Percentiles rank a stretch among this genome's conserved stretches.
Evolutionary conservation across 1,139 yeast species (phyloP).

Genomic region (Pichia sp.): DNA sequence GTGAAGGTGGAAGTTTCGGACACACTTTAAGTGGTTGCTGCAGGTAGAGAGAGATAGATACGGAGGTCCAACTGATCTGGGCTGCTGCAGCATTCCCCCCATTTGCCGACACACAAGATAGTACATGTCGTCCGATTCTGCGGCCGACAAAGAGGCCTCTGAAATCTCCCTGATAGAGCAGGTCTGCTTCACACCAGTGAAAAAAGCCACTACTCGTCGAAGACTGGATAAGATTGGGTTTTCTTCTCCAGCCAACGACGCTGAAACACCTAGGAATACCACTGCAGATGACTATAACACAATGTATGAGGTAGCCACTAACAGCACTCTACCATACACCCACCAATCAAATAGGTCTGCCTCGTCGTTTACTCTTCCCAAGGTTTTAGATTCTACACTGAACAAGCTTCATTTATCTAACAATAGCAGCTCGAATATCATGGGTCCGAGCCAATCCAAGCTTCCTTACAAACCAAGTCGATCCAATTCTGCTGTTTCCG

Average conservation of each 20-base stretch:
- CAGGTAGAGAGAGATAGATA: too few relatives aligned
- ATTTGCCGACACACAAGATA: too few relatives aligned
- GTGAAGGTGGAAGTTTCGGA: too few relatives aligned
- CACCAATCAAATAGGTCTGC: background rate
- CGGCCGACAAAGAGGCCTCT: background rate
- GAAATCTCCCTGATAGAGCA: background rate
- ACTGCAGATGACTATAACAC: background rate
- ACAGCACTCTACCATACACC: background rate
- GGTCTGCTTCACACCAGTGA: slow-evolving; percentile 4
- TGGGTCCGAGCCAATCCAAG: too few relatives aligned
- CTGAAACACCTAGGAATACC: background rate
- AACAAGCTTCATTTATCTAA: background rate
- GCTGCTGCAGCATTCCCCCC: too few relatives aligned
- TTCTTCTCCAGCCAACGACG: slow-evolving; percentile 3
- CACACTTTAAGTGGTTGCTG: too few relatives aligned
- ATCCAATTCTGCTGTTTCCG: background rate
- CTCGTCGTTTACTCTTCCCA: background rate
- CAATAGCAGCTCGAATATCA: background rate
- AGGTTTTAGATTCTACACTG: background rate
- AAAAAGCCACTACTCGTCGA: slow-evolving; percentile 4
- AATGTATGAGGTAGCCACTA: background rate
- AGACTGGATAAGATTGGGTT: slow-evolving; percentile 10
- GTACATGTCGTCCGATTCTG: too few relatives aligned
- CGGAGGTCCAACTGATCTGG: too few relatives aligned
- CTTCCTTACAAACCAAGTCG: background rate